phyloP scores from a whole-genome alignment of 1,139 yeast species.

The Nakaseomyces bracarensis region DNA sequence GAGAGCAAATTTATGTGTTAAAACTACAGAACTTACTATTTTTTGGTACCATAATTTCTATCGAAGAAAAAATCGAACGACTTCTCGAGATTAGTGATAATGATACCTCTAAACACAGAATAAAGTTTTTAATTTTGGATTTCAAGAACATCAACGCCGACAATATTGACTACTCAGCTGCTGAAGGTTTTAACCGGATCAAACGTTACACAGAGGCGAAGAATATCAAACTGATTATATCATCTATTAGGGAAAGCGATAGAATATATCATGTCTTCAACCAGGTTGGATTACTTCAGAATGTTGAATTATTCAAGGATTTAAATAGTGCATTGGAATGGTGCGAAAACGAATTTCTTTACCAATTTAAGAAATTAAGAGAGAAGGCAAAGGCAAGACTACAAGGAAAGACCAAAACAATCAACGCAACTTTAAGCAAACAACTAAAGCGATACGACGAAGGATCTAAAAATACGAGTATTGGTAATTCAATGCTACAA shows the following conservation, averaged over 20 bases:
- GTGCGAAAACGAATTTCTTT: constrained; percentile 87
- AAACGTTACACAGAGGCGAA: constrained; percentile 67
- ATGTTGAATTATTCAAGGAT: constrained; percentile 39
- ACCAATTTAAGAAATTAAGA: constrained; percentile 46
- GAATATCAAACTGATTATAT: constrained; percentile 62
- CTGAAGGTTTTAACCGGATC: constrained; percentile 88
- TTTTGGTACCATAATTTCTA: constrained; percentile 91
- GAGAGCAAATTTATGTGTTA: constrained; percentile 81
- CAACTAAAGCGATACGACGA: constrained; percentile 10
- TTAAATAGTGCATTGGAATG: constrained; percentile 87
- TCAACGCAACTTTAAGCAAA: not conserved
- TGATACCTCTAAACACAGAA: constrained; percentile 32
- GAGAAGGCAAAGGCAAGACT: constrained; percentile 21
- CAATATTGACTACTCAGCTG: constrained; percentile 87
- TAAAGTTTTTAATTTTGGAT: constrained; percentile 75
- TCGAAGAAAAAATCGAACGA: constrained; percentile 64
- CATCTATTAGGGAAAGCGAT: constrained; percentile 65
- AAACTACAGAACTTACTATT: constrained; percentile 83
- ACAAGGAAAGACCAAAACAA: constrained; percentile 9
- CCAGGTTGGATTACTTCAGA: constrained; percentile 65
- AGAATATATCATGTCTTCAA: constrained; percentile 54
- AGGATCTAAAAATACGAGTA: constrained; percentile 11
- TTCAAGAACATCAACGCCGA: constrained; percentile 63
- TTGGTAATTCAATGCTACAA: constrained; percentile 8
- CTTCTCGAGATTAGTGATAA: constrained; percentile 49